Percentiles rank a stretch among this genome's conserved stretches.
phyloP scores from a whole-genome alignment of 2,329 filamentous ascomycete genomes.

The Epichloe elymi region DNA sequence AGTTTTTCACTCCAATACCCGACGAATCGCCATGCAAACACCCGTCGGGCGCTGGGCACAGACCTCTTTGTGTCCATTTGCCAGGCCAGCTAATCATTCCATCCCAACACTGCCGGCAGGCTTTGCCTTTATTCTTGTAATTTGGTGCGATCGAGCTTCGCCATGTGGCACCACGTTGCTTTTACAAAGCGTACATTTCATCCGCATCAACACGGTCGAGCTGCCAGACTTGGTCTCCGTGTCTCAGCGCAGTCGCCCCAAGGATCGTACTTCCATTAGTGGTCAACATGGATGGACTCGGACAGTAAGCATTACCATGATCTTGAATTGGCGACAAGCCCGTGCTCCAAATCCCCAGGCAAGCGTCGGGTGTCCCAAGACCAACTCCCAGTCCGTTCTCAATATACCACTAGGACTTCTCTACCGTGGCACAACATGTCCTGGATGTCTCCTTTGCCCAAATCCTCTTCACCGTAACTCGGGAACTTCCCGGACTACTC shows the following conservation, averaged over 20 bases:
- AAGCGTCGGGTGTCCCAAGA: background rate
- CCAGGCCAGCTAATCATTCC: too few relatives aligned
- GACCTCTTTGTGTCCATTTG: background rate
- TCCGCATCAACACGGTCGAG: background rate
- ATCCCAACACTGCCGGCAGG: background rate
- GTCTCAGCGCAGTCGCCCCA: background rate
- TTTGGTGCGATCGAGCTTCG: too few relatives aligned
- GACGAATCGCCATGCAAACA: background rate
- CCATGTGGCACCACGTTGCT: too few relatives aligned
- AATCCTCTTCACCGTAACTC: background rate
- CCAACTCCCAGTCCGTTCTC: background rate
- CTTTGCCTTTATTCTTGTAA: too few relatives aligned
- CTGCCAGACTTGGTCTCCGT: background rate
- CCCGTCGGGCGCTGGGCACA: background rate
- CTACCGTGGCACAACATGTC: background rate
- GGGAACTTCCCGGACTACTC: background rate
- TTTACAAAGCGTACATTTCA: too few relatives aligned
- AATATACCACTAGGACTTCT: background rate
- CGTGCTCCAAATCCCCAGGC: background rate
- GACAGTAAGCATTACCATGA: background rate
- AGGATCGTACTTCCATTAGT: background rate
- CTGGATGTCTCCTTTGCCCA: background rate
- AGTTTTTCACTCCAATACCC: background rate
- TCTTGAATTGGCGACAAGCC: background rate
- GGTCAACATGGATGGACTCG: background rate